Percentiles rank a stretch among this genome's conserved stretches.
Evolutionary conservation across 768 basidiomycete species (phyloP).

Genomic region (Lactarius akahatsu): DNA sequence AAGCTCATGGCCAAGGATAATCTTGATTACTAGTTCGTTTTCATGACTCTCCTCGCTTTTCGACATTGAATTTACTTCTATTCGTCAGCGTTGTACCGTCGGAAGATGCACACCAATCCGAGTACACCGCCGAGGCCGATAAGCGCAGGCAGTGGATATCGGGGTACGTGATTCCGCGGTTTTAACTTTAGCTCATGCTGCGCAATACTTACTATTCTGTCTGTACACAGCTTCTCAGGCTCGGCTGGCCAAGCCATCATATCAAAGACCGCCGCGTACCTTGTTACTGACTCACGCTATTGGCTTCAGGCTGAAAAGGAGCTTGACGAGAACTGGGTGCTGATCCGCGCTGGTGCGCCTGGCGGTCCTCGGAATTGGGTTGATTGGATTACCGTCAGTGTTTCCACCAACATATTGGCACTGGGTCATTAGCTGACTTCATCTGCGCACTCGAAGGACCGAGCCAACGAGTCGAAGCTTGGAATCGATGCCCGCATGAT

Average conservation of each 20-base stretch:
- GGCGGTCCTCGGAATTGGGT: constrained; percentile 70
- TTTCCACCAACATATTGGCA: background rate
- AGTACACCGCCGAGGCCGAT: constrained; percentile 75
- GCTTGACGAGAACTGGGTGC: constrained; percentile 71
- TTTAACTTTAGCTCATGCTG: background rate
- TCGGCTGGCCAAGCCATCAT: constrained; percentile 72
- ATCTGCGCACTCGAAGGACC: constrained; percentile 38
- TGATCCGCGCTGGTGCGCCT: constrained; percentile 55
- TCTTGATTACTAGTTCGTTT: constrained; percentile 30
- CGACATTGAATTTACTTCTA: constrained; percentile 7
- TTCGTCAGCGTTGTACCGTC: constrained; percentile 62
- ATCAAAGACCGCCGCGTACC: constrained; percentile 63
- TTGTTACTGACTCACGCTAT: constrained; percentile 79
- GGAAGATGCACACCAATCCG: constrained; percentile 82
- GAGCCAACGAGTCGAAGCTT: constrained; percentile 48
- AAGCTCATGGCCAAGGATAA: constrained; percentile 29
- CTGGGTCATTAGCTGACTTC: constrained; percentile 9
- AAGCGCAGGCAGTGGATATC: constrained; percentile 77
- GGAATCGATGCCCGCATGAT: constrained; percentile 87
- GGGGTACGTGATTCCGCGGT: constrained; percentile 47
- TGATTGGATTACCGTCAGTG: constrained; percentile 54
- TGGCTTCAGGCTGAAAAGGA: constrained; percentile 76
- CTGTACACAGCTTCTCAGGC: constrained; percentile 53
- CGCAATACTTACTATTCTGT: background rate
- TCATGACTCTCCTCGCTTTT: background rate